Evolutionary conservation across 2,329 filamentous ascomycete genomes (phyloP).

Genomic region (Xylaria sp.): DNA sequence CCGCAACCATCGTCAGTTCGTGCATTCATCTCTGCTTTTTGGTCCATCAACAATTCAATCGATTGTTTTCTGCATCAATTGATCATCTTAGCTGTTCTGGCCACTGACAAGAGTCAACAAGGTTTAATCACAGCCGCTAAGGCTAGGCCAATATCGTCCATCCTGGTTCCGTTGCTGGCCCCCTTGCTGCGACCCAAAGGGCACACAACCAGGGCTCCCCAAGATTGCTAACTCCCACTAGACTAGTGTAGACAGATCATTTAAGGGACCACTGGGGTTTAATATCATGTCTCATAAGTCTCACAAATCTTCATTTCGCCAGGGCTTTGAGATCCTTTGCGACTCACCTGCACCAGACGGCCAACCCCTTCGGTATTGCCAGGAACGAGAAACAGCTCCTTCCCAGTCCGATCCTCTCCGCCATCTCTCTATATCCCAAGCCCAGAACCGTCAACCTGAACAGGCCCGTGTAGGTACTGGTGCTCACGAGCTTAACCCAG

Average conservation of each 20-base stretch:
- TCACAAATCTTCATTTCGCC: slow-evolving; percentile 29
- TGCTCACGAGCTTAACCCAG: slow-evolving; percentile 25
- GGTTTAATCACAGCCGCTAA: neutral
- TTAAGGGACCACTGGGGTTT: slow-evolving; percentile 12
- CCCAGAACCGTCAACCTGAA: slow-evolving; percentile 41
- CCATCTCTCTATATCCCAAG: slow-evolving; percentile 39
- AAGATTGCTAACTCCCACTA: slow-evolving; percentile 24
- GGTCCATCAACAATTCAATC: slow-evolving; percentile 27
- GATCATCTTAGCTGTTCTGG: slow-evolving; percentile 24
- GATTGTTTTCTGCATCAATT: slow-evolving; percentile 18
- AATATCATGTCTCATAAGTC: slow-evolving; percentile 36
- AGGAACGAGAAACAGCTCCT: slow-evolving; percentile 18
- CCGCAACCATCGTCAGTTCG: slow-evolving; percentile 18
- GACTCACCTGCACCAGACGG: slow-evolving; percentile 35
- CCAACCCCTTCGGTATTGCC: slow-evolving; percentile 24
- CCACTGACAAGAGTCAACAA: neutral
- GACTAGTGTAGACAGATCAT: slow-evolving; percentile 23
- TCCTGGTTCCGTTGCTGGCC: slow-evolving; percentile 27
- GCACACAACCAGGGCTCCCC: slow-evolving; percentile 23
- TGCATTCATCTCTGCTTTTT: slow-evolving; percentile 26
- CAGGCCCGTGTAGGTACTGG: slow-evolving; percentile 39
- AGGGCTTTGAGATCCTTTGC: slow-evolving; percentile 36
- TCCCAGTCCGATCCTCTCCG: slow-evolving; percentile 33
- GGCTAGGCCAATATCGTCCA: neutral
- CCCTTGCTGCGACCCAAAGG: slow-evolving; percentile 27